phyloP scores from a whole-genome alignment of 768 basidiomycete genomes.

The Suillus brevipes region DNA sequence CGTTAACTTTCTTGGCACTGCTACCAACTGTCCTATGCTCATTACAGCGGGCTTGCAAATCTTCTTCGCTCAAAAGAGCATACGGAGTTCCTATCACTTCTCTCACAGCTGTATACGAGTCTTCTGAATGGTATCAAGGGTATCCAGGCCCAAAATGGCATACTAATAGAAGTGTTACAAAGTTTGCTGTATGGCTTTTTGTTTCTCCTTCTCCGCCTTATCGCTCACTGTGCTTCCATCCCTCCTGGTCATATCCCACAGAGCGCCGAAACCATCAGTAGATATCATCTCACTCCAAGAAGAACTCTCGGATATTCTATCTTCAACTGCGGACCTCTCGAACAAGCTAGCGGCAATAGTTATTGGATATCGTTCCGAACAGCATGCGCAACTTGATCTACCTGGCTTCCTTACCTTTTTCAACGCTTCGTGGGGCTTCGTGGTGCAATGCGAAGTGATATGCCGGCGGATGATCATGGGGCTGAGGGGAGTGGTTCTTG shows the following conservation, averaged over 20 bases:
- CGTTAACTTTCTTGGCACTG: slow-evolving; percentile 2
- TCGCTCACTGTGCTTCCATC: slow-evolving; percentile 8
- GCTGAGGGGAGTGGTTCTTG: slow-evolving; percentile 79
- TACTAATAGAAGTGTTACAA: slow-evolving; percentile 62
- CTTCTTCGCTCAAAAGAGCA: slow-evolving; percentile 70
- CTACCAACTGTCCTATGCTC: slow-evolving; percentile 8
- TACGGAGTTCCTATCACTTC: slow-evolving; percentile 60
- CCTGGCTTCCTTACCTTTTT: slow-evolving; percentile 79
- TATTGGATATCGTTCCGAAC: slow-evolving; percentile 73
- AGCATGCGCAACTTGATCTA: slow-evolving; percentile 72
- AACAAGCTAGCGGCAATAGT: slow-evolving; percentile 82
- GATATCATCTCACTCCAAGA: slow-evolving; percentile 53
- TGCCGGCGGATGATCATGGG: slow-evolving; percentile 92
- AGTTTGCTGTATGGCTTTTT: slow-evolving; percentile 38
- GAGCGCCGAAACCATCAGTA: slow-evolving; percentile 38
- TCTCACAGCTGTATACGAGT: slow-evolving; percentile 58
- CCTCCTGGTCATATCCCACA: slow-evolving; percentile 19
- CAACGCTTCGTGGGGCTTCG: slow-evolving; percentile 86
- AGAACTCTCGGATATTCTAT: slow-evolving; percentile 75
- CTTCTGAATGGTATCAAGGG: slow-evolving; percentile 69
- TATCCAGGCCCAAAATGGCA: slow-evolving; percentile 56
- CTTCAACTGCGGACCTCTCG: slow-evolving; percentile 80
- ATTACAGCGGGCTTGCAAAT: slow-evolving; percentile 42
- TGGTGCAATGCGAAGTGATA: slow-evolving; percentile 82
- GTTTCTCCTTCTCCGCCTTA: not conserved